Evolutionary conservation across 805 yeast species (phyloP).

Genomic region (Soucietia sequanensis): DNA sequence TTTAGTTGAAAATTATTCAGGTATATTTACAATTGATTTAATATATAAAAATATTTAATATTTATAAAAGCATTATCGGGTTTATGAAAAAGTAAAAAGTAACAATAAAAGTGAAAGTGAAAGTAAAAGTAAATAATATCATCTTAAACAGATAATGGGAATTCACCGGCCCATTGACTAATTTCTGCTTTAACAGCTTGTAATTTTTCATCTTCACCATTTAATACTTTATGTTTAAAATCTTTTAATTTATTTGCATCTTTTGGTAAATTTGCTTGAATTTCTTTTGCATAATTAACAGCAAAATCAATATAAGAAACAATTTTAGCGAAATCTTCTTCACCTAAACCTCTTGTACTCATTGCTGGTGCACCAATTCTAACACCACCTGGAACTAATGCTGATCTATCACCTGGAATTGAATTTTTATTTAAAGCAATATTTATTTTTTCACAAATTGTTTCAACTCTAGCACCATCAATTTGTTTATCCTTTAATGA

Average conservation of each 20-base stretch:
- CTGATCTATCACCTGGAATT: slow-evolving; percentile 94
- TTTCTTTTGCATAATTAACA: slow-evolving; percentile 68
- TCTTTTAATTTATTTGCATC: slow-evolving; percentile 96
- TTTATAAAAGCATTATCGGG: too few relatives aligned
- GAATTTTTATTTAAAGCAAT: slow-evolving; percentile 96
- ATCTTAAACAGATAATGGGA: slow-evolving; percentile 64
- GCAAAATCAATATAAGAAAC: slow-evolving; percentile 80
- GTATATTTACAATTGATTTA: too few relatives aligned
- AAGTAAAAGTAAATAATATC: too few relatives aligned
- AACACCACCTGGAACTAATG: slow-evolving; percentile 92
- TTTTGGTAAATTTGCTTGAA: slow-evolving; percentile 79
- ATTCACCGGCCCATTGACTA: slow-evolving; percentile 86
- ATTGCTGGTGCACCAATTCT: slow-evolving; percentile 98
- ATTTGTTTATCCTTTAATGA: slow-evolving; percentile 75
- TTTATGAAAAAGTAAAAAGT: too few relatives aligned
- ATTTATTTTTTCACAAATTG: slow-evolving; percentile 83
- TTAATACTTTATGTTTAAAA: slow-evolving; percentile 79
- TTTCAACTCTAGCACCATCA: slow-evolving; percentile 96
- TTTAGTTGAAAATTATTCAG: too few relatives aligned
- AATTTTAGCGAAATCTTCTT: slow-evolving; percentile 74
- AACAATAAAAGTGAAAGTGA: too few relatives aligned
- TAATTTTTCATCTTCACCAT: slow-evolving; percentile 66
- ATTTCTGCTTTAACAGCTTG: slow-evolving; percentile 72
- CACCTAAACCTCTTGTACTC: slow-evolving; percentile 92
- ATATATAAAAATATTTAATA: too few relatives aligned